Percentiles rank a stretch among this genome's conserved stretches.
Conservation (phyloP, 305 asterid species). For the Fraxinus ornus region DNA sequence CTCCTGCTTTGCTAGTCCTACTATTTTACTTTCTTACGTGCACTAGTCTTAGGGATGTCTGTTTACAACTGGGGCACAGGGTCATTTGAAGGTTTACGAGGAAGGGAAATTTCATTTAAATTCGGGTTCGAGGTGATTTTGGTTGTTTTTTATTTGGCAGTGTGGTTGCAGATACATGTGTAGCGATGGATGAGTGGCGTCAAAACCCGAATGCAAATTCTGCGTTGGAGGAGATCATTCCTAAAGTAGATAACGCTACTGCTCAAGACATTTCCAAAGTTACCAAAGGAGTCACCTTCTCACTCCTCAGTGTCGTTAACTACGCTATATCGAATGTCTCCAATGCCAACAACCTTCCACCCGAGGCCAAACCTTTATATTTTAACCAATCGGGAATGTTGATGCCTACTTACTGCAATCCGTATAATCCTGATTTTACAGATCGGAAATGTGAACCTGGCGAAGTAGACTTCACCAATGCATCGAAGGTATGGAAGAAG, state of each 20-base stretch:
- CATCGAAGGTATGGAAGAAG: constrained; percentile 26
- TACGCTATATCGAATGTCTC: constrained; percentile 24
- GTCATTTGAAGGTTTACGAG: neutral
- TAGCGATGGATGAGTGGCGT: constrained; percentile 40
- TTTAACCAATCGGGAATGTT: constrained; percentile 35
- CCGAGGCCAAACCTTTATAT: constrained; percentile 22
- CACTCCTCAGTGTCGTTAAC: constrained; percentile 23
- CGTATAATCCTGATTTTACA: constrained; percentile 20
- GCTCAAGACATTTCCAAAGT: constrained; percentile 25
- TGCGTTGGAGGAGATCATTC: constrained; percentile 32
- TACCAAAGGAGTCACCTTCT: constrained; percentile 26
- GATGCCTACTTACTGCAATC: constrained; percentile 35
- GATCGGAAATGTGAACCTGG: constrained; percentile 22
- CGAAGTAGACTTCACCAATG: constrained; percentile 28
- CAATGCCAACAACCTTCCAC: constrained; percentile 27
- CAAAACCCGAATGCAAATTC: constrained; percentile 32
- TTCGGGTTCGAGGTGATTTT: neutral
- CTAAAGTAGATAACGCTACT: constrained; percentile 23
- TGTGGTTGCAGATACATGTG: constrained; percentile 33
- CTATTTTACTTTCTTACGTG: neutral
- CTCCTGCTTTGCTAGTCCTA: neutral
- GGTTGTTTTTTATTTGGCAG: neutral
- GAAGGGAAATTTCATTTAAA: neutral
- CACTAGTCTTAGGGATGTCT: neutral
- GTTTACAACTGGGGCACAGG: neutral